Evolutionary conservation across 2,329 filamentous ascomycete species (phyloP), one percentile per base, ranked within the genome.

Genomic region (Chaetomiaceae sp.): DNA sequence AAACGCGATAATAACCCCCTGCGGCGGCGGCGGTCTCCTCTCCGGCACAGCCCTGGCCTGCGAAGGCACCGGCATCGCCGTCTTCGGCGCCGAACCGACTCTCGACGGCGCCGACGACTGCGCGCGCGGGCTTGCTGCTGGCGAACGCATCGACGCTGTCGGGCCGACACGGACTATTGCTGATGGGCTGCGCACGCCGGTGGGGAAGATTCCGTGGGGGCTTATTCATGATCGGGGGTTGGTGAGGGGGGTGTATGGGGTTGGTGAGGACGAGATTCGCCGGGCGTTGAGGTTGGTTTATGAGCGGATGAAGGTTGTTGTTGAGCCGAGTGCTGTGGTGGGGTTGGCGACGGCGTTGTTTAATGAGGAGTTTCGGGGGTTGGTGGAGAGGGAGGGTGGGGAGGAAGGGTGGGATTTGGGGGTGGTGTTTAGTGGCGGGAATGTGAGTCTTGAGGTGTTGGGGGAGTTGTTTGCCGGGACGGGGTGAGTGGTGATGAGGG

Each of bases 281-380:
- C 76, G 73, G 19, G 86, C 91, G 12, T 78, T 96, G 79, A 72
- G 78, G 55, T 68, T 97, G 55, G 85, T 95, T 30, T 72, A 91
- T 55, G 92, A 97, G 78, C 73, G 91, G 51, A 82, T 93, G 76
- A 96, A 97, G 79, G 72, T 95, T 41, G 82, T 96, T 19, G 83
- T 96, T 12, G 92, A 97, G 75, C 92, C 92, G 19, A 91, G 86
- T 68, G 82, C 87, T 0, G 89, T 85, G 2, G 91, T 96, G n/a
- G 81, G 83, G 1, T 67, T 97, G 53, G 93, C 92, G 0, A 87
- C 88, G 7, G 85, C 83, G 46, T 70, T 97, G 58, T 96, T 82
- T 58, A 86, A 96, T 65, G 88, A 95, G 68, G 88, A 90, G 4
- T 96, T 96, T 56, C 73, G 89, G 51, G 66, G 63, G 12, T 68